A percentile compares a stretch with the other conserved stretches of the same genome.
Evolutionary conservation across 208 protist species (phyloP).

Genomic region (Endotrypanum monterogeii): DNA sequence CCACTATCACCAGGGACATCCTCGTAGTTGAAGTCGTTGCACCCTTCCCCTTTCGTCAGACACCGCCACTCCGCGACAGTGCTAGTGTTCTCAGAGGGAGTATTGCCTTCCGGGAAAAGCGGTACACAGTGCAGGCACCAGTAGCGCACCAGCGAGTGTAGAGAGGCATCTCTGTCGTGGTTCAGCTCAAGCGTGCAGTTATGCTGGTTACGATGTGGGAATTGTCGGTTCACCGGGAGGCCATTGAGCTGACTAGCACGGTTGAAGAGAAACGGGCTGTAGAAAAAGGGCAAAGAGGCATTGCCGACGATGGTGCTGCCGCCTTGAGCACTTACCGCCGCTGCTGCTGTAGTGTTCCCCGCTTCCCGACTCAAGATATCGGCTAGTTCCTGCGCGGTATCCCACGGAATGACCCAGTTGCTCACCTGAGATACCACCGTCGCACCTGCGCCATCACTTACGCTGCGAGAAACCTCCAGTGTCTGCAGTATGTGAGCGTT

Average conservation of each 20-base stretch:
- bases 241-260: slow-evolving; percentile 21
- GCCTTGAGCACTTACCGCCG: slow-evolving; percentile 2
- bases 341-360: slow-evolving; percentile 1
- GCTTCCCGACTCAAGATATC: slow-evolving; percentile 29
- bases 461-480: slow-evolving; percentile 32
- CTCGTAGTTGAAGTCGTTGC: slow-evolving; percentile 55
- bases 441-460: slow-evolving; percentile 21
- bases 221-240: slow-evolving; percentile 18
- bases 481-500: slow-evolving; percentile 39
- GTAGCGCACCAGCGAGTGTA: slow-evolving; percentile 51
- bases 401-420: slow-evolving; percentile 44
- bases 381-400: slow-evolving; percentile 36
- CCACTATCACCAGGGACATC: slow-evolving; percentile 1
- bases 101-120: slow-evolving; percentile 69
- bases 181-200: slow-evolving; percentile 59
- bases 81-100: slow-evolving; percentile 31
- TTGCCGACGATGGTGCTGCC: slow-evolving; percentile 3
- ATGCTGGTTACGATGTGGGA: slow-evolving; percentile 37
- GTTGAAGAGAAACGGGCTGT: slow-evolving; percentile 71
- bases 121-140: slow-evolving; percentile 70
- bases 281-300: slow-evolving; percentile 36
- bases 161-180: slow-evolving; percentile 32
- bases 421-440: slow-evolving; percentile 27
- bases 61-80: slow-evolving; percentile 59
- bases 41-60: slow-evolving; percentile 36